Percentiles rank a stretch among this genome's conserved stretches.
phyloP scores from a whole-genome alignment of 495 filamentous ascomycete species.

The Glonium stellatum region DNA sequence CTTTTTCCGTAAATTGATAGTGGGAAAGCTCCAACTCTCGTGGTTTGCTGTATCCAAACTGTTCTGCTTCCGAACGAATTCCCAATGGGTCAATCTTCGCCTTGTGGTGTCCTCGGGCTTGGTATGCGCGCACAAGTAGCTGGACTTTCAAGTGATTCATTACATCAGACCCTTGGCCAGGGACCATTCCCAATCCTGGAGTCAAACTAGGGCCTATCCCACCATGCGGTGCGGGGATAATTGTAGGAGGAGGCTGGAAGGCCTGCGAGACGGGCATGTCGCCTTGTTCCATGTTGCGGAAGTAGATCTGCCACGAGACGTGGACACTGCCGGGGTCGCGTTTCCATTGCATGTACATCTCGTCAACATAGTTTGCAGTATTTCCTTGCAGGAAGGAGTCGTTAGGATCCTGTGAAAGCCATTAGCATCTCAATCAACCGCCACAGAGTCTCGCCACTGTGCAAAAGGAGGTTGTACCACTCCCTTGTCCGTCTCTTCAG shows the following conservation, averaged over 20 bases:
- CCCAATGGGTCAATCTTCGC: slow-evolving; percentile 94
- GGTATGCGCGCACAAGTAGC: slow-evolving; percentile 90
- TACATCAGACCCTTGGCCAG: slow-evolving; percentile 71
- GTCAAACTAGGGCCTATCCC: slow-evolving; percentile 64
- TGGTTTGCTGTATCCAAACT: slow-evolving; percentile 80
- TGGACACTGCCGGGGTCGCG: slow-evolving; percentile 88
- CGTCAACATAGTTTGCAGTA: slow-evolving; percentile 97
- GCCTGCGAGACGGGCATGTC: slow-evolving; percentile 95
- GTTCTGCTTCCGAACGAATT: slow-evolving; percentile 77
- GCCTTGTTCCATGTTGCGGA: slow-evolving; percentile 96
- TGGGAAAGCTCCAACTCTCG: slow-evolving; percentile 88
- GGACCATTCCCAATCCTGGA: slow-evolving; percentile 58
- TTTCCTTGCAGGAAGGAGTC: slow-evolving; percentile 93
- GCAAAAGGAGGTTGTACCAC: slow-evolving; percentile 37
- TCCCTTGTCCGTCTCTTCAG: slow-evolving; percentile 48
- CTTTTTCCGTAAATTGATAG: slow-evolving; percentile 91
- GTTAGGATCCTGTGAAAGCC: slow-evolving; percentile 58
- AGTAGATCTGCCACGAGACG: slow-evolving; percentile 98
- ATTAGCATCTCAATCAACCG: slow-evolving; percentile 10
- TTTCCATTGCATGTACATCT: slow-evolving; percentile 99
- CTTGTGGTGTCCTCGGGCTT: slow-evolving; percentile 96
- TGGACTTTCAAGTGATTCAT: slow-evolving; percentile 98
- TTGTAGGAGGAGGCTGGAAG: slow-evolving; percentile 88
- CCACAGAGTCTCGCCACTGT: not conserved
- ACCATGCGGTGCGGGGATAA: slow-evolving; percentile 71